phyloP scores from a whole-genome alignment of 306 rosid genomes.

The Delonix regia region DNA sequence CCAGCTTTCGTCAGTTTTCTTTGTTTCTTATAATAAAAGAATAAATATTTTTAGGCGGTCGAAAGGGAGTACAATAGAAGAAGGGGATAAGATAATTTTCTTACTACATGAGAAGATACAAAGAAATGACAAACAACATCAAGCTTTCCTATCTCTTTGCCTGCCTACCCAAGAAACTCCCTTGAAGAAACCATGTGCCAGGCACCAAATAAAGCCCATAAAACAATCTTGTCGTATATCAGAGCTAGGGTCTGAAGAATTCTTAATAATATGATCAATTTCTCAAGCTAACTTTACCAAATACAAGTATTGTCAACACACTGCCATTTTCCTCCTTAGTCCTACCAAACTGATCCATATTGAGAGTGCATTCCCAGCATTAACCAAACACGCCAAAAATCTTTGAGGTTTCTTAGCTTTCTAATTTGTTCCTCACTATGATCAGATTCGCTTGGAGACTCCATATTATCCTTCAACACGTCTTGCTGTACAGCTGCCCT shows the following conservation, averaged over 20 bases:
- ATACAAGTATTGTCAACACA: not conserved
- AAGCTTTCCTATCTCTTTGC: not conserved
- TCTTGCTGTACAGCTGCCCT: conserved; percentile 83
- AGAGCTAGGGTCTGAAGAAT: not conserved
- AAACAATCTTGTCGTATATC: not conserved
- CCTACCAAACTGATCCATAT: not conserved
- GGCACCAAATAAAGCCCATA: not conserved
- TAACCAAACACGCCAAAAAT: not conserved
- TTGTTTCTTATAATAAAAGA: not conserved
- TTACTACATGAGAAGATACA: not conserved
- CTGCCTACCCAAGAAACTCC: not conserved
- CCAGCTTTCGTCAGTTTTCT: not conserved
- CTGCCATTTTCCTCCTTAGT: not conserved
- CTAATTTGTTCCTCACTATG: conserved; percentile 28
- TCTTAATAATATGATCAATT: not conserved
- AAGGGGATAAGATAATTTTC: not conserved
- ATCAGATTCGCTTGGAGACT: conserved; percentile 71
- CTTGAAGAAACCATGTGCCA: not conserved
- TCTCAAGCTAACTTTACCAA: not conserved
- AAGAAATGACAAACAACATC: not conserved
- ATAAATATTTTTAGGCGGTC: not conserved
- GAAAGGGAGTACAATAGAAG: not conserved
- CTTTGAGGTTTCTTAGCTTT: conserved; percentile 5
- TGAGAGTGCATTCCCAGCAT: not conserved
- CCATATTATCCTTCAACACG: conserved; percentile 82